A percentile compares a stretch with the other conserved stretches of the same genome.
phyloP scores from a whole-genome alignment of 495 filamentous ascomycete species.

The Penicillium manginii region DNA sequence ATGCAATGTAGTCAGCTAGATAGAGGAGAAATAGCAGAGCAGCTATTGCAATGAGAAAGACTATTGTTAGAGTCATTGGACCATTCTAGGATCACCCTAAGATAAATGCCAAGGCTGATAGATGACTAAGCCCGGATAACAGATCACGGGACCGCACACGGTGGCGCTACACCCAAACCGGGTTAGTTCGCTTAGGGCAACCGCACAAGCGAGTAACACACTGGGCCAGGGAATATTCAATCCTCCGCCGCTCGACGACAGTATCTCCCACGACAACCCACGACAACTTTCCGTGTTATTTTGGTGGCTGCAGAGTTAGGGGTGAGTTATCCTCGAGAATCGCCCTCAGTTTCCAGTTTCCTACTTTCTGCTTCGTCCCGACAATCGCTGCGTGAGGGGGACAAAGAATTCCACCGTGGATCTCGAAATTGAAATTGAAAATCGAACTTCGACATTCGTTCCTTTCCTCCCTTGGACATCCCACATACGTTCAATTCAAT shows the following conservation, averaged over 20 bases:
- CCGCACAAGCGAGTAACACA: constrained; percentile 53
- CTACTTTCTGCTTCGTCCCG: constrained; percentile 33
- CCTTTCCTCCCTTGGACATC: constrained; percentile 10
- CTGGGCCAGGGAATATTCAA: constrained; percentile 39
- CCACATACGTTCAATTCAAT: neutral
- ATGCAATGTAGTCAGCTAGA: too few species aligned
- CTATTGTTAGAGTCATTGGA: too few species aligned
- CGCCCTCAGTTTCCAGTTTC: constrained; percentile 21
- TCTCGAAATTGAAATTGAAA: constrained; percentile 16
- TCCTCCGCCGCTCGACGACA: constrained; percentile 48
- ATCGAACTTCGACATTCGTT: constrained; percentile 21
- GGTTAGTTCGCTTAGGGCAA: constrained; percentile 47
- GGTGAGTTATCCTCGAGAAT: constrained; percentile 42
- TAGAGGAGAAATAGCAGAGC: constrained; percentile 9
- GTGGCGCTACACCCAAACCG: constrained; percentile 16
- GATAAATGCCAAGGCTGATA: neutral
- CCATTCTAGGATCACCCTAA: too few species aligned
- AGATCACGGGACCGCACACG: constrained; percentile 25
- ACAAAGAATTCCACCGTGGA: constrained; percentile 14
- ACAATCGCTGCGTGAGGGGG: constrained; percentile 21
- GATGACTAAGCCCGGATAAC: constrained; percentile 17
- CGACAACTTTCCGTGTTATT: constrained; percentile 49
- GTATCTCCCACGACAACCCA: constrained; percentile 47
- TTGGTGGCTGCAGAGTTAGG: constrained; percentile 54
- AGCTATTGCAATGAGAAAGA: neutral